Evolutionary conservation across 148 eudicot species (phyloP).

Genomic region (Selenicereus undatus): DNA sequence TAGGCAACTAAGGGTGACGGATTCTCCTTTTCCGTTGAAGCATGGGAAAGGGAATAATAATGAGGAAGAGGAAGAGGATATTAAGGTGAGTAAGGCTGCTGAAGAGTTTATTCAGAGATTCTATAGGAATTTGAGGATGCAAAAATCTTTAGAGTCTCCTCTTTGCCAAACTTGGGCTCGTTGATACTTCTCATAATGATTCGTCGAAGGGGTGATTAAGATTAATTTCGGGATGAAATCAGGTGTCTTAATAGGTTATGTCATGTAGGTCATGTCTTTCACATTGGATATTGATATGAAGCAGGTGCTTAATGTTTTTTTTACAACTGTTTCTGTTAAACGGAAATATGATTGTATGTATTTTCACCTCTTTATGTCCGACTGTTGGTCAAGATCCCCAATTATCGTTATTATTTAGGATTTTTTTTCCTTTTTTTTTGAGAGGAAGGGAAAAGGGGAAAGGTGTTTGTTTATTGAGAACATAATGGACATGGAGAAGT

Average conservation of each 20-base stretch:
- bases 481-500: conserved; percentile 16
- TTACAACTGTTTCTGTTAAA: neutral
- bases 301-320: neutral
- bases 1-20: conserved; percentile 62
- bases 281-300: neutral
- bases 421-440: neutral
- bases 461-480: conserved; percentile 2
- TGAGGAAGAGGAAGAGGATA: conserved; percentile 35
- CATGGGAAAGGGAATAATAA: conserved; percentile 24
- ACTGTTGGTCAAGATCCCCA: neutral
- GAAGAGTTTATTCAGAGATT: conserved; percentile 70
- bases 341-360: neutral
- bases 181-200: conserved; percentile 12
- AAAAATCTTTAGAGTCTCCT: conserved; percentile 50
- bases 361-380: neutral
- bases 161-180: conserved; percentile 30
- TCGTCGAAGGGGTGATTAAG: neutral
- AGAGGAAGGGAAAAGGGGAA: neutral
- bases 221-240: neutral
- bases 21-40: conserved; percentile 62
- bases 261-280: neutral
- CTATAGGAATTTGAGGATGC: conserved; percentile 52
- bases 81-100: conserved; percentile 55
- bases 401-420: neutral
- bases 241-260: neutral